phyloP scores from a whole-genome alignment of 1,284 basidiomycete genomes.

The Tremellales sp. region DNA sequence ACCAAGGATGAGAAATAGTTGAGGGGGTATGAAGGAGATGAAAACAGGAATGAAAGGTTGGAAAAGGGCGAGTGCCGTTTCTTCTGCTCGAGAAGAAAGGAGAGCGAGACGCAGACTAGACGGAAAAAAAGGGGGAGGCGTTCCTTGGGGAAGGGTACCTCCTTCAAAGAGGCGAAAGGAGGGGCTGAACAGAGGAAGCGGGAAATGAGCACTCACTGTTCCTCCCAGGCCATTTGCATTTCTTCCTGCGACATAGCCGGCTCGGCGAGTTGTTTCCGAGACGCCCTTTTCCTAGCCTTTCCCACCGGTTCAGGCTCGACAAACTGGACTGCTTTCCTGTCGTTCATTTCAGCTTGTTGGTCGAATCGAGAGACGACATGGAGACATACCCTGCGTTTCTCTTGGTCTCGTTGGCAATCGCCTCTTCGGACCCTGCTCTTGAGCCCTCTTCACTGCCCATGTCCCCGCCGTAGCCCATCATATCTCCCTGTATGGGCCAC shows the following conservation, averaged over 20 bases:
- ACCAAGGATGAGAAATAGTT: too few species aligned
- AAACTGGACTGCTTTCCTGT: slow-evolving; percentile 8
- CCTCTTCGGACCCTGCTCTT: not conserved
- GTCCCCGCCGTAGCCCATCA: not conserved
- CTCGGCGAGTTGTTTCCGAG: slow-evolving; percentile 2
- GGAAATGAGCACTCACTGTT: slow-evolving; percentile 9
- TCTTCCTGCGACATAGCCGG: not conserved
- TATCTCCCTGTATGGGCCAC: not conserved
- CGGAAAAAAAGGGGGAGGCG: slow-evolving; percentile 3
- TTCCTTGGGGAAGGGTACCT: slow-evolving; percentile 7
- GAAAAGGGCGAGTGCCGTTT: not conserved
- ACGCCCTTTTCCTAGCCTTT: not conserved
- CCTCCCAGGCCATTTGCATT: not conserved
- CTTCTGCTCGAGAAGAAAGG: too few species aligned
- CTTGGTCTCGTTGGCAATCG: not conserved
- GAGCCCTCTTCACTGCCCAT: not conserved
- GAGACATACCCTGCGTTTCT: not conserved
- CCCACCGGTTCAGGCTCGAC: not conserved
- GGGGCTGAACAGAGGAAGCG: not conserved
- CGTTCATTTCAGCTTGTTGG: too few species aligned
- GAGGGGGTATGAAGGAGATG: not conserved
- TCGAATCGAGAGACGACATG: not conserved
- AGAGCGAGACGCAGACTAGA: not conserved
- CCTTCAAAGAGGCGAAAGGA: not conserved
- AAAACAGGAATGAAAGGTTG: not conserved